Conservation (phyloP, 805 yeast genomes). For the Metschnikowia gelsemii region DNA sequence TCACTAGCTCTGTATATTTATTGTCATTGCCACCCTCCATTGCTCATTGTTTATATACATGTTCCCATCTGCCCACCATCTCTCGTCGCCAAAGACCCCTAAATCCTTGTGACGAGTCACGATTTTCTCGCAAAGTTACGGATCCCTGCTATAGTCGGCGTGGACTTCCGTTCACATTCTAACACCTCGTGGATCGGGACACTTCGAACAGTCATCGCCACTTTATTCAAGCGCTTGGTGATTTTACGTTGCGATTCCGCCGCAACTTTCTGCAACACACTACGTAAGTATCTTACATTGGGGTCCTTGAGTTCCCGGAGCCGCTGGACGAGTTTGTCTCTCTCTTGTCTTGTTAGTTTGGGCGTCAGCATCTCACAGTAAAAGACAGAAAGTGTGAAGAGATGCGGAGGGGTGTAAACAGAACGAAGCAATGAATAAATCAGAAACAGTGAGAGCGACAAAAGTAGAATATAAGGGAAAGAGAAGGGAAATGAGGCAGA, state of each 20-base stretch:
- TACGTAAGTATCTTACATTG: conserved; percentile 26
- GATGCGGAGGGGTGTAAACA: too few species aligned
- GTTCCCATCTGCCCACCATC: too few species aligned
- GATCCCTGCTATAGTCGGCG: conserved; percentile 26
- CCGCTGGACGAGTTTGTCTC: conserved; percentile 33
- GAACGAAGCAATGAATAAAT: too few species aligned
- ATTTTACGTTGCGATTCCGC: conserved; percentile 36
- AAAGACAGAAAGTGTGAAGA: neutral
- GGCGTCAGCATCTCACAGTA: conserved; percentile 7
- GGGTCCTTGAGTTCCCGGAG: conserved; percentile 25
- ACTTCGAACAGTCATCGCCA: conserved; percentile 50
- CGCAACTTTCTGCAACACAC: conserved; percentile 25
- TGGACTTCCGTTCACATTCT: conserved; percentile 43
- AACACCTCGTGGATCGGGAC: conserved; percentile 46
- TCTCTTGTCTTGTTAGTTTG: conserved; percentile 29
- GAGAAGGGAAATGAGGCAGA: too few species aligned
- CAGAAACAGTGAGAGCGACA: too few species aligned
- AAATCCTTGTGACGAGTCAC: neutral
- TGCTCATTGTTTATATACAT: too few species aligned
- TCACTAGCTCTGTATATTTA: too few species aligned
- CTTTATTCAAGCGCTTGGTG: conserved; percentile 43
- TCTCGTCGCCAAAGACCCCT: neutral
- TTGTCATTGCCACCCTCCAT: neutral
- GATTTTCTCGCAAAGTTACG: conserved; percentile 4
- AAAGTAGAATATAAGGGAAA: too few species aligned